phyloP scores from a whole-genome alignment of 1,284 basidiomycete genomes.

The Lentinula novae-zelandiae region DNA sequence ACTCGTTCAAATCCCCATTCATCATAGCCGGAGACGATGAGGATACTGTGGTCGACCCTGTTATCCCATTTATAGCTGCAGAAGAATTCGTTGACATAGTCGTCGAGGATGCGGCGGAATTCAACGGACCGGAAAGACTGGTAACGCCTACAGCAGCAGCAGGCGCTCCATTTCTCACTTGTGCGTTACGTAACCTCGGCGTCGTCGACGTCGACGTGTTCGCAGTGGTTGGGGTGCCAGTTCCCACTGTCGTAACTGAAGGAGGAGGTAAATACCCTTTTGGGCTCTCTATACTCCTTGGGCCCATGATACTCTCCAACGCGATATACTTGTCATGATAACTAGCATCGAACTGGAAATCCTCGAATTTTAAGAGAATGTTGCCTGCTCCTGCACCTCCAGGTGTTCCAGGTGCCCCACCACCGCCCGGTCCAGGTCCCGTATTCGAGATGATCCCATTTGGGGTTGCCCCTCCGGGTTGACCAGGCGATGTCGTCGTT shows the following conservation, averaged over 20 bases:
- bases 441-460: background rate
- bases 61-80: background rate
- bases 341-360: conserved; percentile 66
- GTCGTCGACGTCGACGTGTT: background rate
- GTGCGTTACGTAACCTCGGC: background rate
- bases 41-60: background rate
- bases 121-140: background rate
- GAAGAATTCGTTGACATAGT: background rate
- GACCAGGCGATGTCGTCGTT: background rate
- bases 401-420: conserved; percentile 18
- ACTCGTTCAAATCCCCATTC: background rate
- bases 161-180: background rate
- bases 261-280: background rate
- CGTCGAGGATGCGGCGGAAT: background rate
- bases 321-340: conserved; percentile 66
- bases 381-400: background rate
- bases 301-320: conserved; percentile 54
- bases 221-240: background rate
- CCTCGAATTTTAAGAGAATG: conserved; percentile 55
- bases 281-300: conserved; percentile 34
- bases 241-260: background rate
- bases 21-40: background rate
- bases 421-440: conserved; percentile 11
- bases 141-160: background rate
- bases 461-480: background rate